Evolutionary conservation across 345 rosid genomes (phyloP).

Genomic region (Populus davidiana): DNA sequence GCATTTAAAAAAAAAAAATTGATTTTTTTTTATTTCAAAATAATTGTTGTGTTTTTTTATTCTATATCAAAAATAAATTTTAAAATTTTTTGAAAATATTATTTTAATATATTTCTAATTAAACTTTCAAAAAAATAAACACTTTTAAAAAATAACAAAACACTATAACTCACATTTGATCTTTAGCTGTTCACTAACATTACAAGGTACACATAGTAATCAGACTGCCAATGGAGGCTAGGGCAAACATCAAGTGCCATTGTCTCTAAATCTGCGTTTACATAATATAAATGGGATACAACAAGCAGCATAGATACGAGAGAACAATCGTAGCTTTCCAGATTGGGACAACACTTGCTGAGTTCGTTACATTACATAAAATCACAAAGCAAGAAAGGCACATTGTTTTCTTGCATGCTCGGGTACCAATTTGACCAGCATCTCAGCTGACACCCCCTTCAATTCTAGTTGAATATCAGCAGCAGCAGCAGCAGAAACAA

Average conservation of each 20-base stretch:
- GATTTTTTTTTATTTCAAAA: too few relatives aligned
- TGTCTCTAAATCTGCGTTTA: conserved; percentile 35
- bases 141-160: too few relatives aligned
- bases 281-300: conserved; percentile 22
- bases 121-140: too few relatives aligned
- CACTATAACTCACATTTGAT: not conserved
- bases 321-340: conserved; percentile 27
- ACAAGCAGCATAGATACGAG: conserved; percentile 22
- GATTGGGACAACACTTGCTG: conserved; percentile 5
- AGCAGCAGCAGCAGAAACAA: not conserved
- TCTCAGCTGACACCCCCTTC: conserved; percentile 28
- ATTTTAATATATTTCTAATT: too few relatives aligned
- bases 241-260: conserved; percentile 3
- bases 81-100: too few relatives aligned
- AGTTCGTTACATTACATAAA: conserved; percentile 24
- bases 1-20: too few relatives aligned
- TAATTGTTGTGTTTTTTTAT: too few relatives aligned
- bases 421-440: conserved; percentile 25
- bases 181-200: not conserved
- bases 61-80: too few relatives aligned
- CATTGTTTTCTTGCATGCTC: conserved; percentile 36
- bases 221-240: conserved; percentile 6
- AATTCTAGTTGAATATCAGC: conserved; percentile 17
- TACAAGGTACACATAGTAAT: not conserved
- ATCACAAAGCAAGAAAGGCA: conserved; percentile 26